Evolutionary conservation across 148 eudicot species (phyloP).

Genomic region (Diospyros lotus): DNA sequence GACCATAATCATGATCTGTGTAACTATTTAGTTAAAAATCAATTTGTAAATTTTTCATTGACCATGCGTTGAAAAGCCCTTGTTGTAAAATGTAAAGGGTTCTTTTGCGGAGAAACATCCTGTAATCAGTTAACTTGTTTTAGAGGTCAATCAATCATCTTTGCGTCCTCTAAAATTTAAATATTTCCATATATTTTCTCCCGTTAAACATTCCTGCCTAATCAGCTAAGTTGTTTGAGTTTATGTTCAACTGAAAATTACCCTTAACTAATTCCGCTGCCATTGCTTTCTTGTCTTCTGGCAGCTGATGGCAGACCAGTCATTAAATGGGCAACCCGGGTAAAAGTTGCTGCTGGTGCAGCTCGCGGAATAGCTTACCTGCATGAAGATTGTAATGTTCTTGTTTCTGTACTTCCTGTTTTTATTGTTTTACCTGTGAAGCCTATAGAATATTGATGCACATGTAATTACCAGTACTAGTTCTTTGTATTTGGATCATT

Average conservation of each 20-base stretch:
- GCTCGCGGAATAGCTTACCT: conserved; percentile 82
- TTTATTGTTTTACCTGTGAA: conserved; percentile 4
- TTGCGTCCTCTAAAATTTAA: neutral
- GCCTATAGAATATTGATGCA: neutral
- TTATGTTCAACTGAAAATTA: neutral
- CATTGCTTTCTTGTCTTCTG: neutral
- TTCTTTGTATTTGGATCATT: neutral
- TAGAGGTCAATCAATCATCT: too few species aligned
- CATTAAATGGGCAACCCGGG: conserved; percentile 74
- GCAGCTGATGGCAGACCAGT: conserved; percentile 63
- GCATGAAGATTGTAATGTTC: conserved; percentile 72
- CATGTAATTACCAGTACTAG: neutral
- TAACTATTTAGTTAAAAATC: neutral
- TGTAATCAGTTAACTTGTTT: too few species aligned
- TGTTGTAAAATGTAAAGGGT: too few species aligned
- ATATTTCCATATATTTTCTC: neutral
- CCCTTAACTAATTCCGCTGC: neutral
- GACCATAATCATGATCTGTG: neutral
- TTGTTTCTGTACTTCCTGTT: conserved; percentile 8
- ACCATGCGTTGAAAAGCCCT: neutral
- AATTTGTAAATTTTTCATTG: neutral
- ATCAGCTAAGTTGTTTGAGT: conserved; percentile 4
- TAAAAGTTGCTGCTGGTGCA: conserved; percentile 80
- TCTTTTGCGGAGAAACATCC: too few species aligned
- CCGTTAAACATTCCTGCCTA: neutral